Percentiles rank a stretch among this genome's conserved stretches.
These are phyloP conservation scores for Paramecium sonneborni DNA, from an alignment of 73 alveolate species.

Conservation along the genomic window DNA sequence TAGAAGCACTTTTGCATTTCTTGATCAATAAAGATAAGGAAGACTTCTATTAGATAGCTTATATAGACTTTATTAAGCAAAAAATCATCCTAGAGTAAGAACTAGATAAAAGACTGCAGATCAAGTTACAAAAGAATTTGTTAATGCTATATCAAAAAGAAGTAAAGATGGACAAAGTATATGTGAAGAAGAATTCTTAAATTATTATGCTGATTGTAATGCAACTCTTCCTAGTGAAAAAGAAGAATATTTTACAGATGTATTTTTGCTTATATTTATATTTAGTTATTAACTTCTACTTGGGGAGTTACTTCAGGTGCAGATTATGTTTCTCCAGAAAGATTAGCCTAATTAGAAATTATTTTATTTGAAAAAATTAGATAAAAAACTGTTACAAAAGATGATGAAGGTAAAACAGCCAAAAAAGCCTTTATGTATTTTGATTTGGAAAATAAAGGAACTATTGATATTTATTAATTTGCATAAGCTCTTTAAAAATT, in stretches of 20 bases:
- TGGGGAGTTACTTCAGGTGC: conserved; percentile 77
- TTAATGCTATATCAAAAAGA: conserved; percentile 70
- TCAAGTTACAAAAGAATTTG: conserved; percentile 73
- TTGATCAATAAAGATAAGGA: conserved; percentile 71
- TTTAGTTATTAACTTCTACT: conserved; percentile 73
- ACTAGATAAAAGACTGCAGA: conserved; percentile 85
- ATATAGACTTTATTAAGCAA: conserved; percentile 63
- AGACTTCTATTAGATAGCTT: conserved; percentile 60
- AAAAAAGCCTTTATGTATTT: conserved; percentile 78
- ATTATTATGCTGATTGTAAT: conserved; percentile 85
- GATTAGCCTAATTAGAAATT: conserved; percentile 73
- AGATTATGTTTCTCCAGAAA: conserved; percentile 76
- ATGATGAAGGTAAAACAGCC: conserved; percentile 86
- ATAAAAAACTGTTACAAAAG: conserved; percentile 80
- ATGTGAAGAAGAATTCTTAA: conserved; percentile 73
- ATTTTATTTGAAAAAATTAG: conserved; percentile 79
- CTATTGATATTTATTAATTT: conserved; percentile 73
- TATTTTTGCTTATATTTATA: not conserved
- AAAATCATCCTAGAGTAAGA: conserved; percentile 86
- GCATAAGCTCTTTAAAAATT: conserved; percentile 75
- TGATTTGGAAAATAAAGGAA: conserved; percentile 76
- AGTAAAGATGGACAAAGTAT: conserved; percentile 72
- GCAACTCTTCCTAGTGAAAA: conserved; percentile 88
- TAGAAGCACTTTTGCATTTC: conserved; percentile 75
- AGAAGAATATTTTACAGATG: conserved; percentile 85